Evolutionary conservation across 441 rosid species (phyloP).

Genomic region (Syzygium malaccense): DNA sequence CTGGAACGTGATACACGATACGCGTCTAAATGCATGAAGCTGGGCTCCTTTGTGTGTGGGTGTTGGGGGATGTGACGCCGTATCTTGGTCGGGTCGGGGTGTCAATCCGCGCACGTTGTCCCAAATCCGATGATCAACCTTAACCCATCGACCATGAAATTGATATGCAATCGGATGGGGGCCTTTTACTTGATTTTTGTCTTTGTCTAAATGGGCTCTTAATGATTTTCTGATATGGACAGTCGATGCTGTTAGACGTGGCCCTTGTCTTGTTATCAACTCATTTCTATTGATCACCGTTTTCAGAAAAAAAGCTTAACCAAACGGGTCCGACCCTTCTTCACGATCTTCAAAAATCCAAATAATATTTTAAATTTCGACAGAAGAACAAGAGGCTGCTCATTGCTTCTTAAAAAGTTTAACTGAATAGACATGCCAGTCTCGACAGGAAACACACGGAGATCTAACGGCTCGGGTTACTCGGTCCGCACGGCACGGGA

Average conservation of each 20-base stretch:
- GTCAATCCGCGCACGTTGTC: background rate
- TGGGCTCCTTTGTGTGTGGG: background rate
- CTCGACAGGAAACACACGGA: background rate
- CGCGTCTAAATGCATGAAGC: background rate
- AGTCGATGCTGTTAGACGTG: background rate
- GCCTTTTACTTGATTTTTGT: background rate
- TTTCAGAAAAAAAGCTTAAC: no score
- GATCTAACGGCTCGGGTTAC: accelerated
- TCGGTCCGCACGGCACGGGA: accelerated
- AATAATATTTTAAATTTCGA: background rate
- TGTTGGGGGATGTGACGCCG: background rate
- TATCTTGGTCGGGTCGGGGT: background rate
- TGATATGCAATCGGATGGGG: background rate
- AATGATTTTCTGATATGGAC: background rate
- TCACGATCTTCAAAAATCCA: accelerated
- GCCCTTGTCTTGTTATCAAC: background rate
- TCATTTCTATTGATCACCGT: background rate
- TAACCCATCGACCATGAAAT: background rate
- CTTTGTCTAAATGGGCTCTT: background rate
- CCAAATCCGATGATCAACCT: background rate
- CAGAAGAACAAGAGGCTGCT: background rate
- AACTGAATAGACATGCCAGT: background rate
- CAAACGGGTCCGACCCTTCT: no score
- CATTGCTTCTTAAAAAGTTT: background rate
- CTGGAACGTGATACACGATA: background rate